Conservation (phyloP, 176 grass and related monocot species). For the Carex littledalei region DNA sequence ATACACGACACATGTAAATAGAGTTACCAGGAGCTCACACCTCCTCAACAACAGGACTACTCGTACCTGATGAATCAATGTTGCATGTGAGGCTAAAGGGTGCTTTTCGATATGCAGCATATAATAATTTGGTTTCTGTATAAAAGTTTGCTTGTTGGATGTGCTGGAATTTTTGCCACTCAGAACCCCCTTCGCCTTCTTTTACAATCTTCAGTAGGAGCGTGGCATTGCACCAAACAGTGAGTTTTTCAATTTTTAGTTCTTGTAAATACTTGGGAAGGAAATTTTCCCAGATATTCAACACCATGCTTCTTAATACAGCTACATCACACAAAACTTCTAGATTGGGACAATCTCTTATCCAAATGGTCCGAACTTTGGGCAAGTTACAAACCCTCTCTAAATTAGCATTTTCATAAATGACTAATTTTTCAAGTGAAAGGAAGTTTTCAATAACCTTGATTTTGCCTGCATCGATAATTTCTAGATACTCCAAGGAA, state of each 20-base stretch:
- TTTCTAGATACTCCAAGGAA: slow-evolving; percentile 25
- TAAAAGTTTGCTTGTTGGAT: slow-evolving; percentile 24
- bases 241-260: slow-evolving; percentile 25
- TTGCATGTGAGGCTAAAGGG: slow-evolving; percentile 25
- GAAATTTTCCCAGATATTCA: slow-evolving; percentile 1
- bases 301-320: slow-evolving; percentile 21
- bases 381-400: slow-evolving; percentile 26
- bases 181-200: slow-evolving; percentile 17
- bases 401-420: slow-evolving; percentile 25
- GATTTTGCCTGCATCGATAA: slow-evolving; percentile 19
- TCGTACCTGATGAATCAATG: background rate
- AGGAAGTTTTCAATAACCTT: slow-evolving; percentile 24
- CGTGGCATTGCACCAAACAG: slow-evolving; percentile 24
- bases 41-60: background rate
- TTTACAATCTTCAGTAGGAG: slow-evolving; percentile 12
- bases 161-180: slow-evolving; percentile 36
- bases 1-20: background rate
- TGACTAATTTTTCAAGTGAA: slow-evolving; percentile 20
- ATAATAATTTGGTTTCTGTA: slow-evolving; percentile 22
- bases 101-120: slow-evolving; percentile 5
- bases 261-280: slow-evolving; percentile 31
- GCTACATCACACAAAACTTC: slow-evolving; percentile 1
- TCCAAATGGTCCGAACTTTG: slow-evolving; percentile 23
- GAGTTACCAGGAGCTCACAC: background rate
- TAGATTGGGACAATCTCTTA: slow-evolving; percentile 23